Conservation (phyloP, 441 rosid genomes). For the Flueggea neowawraea region DNA sequence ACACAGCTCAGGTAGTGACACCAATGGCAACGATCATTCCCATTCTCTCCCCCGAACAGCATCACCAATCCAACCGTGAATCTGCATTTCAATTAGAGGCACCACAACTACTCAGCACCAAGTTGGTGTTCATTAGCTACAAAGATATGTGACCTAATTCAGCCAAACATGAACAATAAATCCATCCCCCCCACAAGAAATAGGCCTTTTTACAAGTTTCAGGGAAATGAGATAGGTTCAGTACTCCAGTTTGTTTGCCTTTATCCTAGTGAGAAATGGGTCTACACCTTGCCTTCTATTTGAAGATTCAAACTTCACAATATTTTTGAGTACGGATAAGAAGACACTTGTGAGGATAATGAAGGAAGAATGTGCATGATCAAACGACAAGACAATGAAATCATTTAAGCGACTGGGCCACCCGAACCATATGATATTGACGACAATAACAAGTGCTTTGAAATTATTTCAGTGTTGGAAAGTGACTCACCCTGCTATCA, state of each 20-base stretch:
- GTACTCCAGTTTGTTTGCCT: constrained; percentile 13
- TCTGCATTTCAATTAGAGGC: constrained; percentile 25
- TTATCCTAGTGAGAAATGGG: constrained; percentile 13
- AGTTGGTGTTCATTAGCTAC: not conserved
- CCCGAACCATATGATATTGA: not conserved
- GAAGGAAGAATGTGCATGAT: not conserved
- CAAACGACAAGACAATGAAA: not conserved
- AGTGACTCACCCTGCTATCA: constrained; percentile 54
- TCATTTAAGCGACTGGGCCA: not conserved
- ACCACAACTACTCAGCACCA: not conserved
- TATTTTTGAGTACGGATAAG: not conserved
- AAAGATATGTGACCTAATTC: not conserved
- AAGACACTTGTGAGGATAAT: not conserved
- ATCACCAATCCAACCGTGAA: constrained; percentile 50
- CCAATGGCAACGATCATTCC: constrained; percentile 66
- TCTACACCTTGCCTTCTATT: constrained; percentile 13
- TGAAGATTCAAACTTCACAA: not conserved
- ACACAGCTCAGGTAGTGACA: constrained; percentile 71
- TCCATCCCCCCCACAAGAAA: constrained; percentile 8
- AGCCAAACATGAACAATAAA: not conserved
- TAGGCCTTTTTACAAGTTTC: too few relatives aligned
- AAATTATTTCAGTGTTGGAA: constrained; percentile 3
- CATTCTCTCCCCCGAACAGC: constrained; percentile 70
- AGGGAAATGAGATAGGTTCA: not conserved
- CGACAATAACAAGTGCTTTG: not conserved